These are phyloP conservation scores for Penicillium sp. DNA, from an alignment of 2,329 filamentous ascomycete genomes.

Conservation along the genomic window DNA sequence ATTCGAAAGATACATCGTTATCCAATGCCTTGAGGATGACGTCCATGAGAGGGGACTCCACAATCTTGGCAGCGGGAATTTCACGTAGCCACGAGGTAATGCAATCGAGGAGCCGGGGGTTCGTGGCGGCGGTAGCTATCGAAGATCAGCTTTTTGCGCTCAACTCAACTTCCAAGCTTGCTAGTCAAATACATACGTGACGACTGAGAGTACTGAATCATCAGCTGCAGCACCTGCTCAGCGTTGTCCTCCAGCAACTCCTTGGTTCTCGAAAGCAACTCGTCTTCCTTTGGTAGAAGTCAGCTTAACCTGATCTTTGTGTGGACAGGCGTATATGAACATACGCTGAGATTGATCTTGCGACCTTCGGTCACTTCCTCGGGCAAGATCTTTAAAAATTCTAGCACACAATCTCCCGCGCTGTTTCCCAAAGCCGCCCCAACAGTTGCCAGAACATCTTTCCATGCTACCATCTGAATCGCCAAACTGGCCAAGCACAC, in stretches of 20 bases:
- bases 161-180: neutral
- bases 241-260: slow-evolving; percentile 91
- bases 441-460: slow-evolving; percentile 80
- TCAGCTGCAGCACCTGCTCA: slow-evolving; percentile 75
- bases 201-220: slow-evolving; percentile 87
- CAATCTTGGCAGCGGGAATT: slow-evolving; percentile 76
- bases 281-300: slow-evolving; percentile 71
- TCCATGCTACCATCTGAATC: slow-evolving; percentile 95
- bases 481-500: slow-evolving; percentile 92
- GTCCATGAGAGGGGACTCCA: slow-evolving; percentile 79
- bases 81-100: slow-evolving; percentile 96
- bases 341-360: slow-evolving; percentile 98
- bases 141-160: slow-evolving; percentile 24
- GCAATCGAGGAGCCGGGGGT: slow-evolving; percentile 88
- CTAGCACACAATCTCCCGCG: slow-evolving; percentile 79
- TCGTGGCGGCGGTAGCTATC: slow-evolving; percentile 70
- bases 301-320: neutral
- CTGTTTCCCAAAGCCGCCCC: slow-evolving; percentile 68
- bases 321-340: slow-evolving; percentile 47
- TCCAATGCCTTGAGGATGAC: slow-evolving; percentile 74
- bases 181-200: slow-evolving; percentile 58
- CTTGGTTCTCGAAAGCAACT: slow-evolving; percentile 76
- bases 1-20: slow-evolving; percentile 73
- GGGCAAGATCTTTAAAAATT: slow-evolving; percentile 93
- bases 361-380: slow-evolving; percentile 99